Base-by-base conservation (phyloP, 2,329 filamentous ascomycete species). In the Aspergillus sp. region DNA sequence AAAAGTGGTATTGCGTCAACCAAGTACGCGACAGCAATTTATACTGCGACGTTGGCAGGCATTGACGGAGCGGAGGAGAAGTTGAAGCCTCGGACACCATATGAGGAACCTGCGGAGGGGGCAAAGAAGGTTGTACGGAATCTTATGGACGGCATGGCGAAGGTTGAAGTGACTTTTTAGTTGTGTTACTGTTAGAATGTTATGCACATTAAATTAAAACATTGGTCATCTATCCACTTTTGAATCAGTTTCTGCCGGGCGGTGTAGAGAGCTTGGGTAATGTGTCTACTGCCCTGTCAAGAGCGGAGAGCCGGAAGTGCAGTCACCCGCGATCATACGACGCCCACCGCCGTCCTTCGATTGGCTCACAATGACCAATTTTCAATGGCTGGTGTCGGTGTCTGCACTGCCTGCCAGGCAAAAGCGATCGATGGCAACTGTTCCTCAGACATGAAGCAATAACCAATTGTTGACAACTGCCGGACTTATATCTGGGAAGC, bases 21-120 rank as follows among this genome's bases (percentile, higher is more conserved):
- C n/a, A 90, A 90, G 74, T 89, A 87, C 67, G 88, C 86, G 0
- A 85, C 85, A 0, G 81, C 84, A 3, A 72, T 85, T 32, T 84
- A 81, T 62, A 84, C 84, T 34, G 88, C 85, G 2, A 79, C 72
- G 56, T 71, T 74, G 51, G 86, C 87, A 1, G 85, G 85, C 0
- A 83, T 90, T 38, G 79, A 83, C 57, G 81, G 79, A 2, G 84
- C 85, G 2, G 81, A 81, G 70, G 77, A 80, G 69, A 82, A 83
- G 71, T 68, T 89, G 70, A 75, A 73, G 68, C 86, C 86, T 0
- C 77, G 86, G 54, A 78, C 80, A 57, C 87, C 87, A n/a, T 89
- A 89, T 66, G 75, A 83, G 62, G 73, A 75, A 58, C 71, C 76
- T 0, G 68, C 66, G 6, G 77, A 80, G 34, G 73, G 63, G 32